phyloP scores from a whole-genome alignment of 2,329 filamentous ascomycete species.

The Moelleriella libera region DNA sequence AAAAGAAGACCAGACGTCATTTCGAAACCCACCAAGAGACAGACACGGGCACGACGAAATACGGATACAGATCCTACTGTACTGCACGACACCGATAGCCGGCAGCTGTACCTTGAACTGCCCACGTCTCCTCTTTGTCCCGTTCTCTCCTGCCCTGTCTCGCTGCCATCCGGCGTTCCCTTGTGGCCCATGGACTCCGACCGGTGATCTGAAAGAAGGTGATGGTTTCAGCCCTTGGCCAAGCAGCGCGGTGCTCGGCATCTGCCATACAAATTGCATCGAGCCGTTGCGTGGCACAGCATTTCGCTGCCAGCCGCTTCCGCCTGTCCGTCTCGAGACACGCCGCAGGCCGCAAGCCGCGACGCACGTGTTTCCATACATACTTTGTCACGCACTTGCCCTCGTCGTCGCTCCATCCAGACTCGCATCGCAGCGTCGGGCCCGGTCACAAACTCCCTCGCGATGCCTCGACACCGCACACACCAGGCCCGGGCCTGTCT shows the following conservation, averaged over 20 bases:
- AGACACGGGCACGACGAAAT: too few relatives aligned
- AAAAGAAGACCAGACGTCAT: too few relatives aligned
- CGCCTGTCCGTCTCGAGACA: background rate
- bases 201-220: too few relatives aligned
- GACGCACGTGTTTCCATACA: slow-evolving; percentile 54
- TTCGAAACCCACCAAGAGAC: too few relatives aligned
- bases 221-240: background rate
- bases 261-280: background rate
- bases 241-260: background rate
- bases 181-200: too few relatives aligned
- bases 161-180: too few relatives aligned
- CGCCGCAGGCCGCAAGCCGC: slow-evolving; percentile 2
- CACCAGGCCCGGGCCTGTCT: slow-evolving; percentile 34
- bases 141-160: too few relatives aligned
- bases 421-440: slow-evolving; percentile 49
- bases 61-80: too few relatives aligned
- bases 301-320: slow-evolving; percentile 1
- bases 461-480: slow-evolving; percentile 70
- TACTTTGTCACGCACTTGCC: slow-evolving; percentile 97
- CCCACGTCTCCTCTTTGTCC: too few relatives aligned
- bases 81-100: too few relatives aligned
- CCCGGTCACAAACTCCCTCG: slow-evolving; percentile 78
- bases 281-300: background rate
- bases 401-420: slow-evolving; percentile 82
- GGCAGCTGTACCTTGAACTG: too few relatives aligned